These are phyloP conservation scores for Fagus crenata DNA, from an alignment of 306 rosid genomes.

Conservation along the genomic window DNA sequence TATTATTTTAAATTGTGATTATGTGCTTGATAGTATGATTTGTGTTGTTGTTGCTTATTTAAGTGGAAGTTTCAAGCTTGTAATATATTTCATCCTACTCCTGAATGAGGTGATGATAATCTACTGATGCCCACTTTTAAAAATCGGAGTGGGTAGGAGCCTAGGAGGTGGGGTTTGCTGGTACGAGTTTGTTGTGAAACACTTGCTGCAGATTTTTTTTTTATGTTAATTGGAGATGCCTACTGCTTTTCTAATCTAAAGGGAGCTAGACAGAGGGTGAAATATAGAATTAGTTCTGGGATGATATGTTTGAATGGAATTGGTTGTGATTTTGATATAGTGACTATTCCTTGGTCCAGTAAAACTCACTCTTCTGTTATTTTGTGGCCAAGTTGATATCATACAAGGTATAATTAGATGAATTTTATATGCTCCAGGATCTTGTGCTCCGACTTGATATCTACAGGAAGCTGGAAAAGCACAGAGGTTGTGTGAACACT, in stretches of 20 bases:
- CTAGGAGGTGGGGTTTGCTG: not conserved
- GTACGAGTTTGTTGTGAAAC: not conserved
- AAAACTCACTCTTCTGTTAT: not conserved
- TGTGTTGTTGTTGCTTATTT: not conserved
- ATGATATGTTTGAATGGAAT: not conserved
- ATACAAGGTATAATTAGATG: not conserved
- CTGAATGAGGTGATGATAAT: not conserved
- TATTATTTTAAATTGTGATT: not conserved
- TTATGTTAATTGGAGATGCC: not conserved
- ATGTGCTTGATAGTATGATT: not conserved
- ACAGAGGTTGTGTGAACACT: constrained; percentile 83
- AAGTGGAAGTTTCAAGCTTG: not conserved
- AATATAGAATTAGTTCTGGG: not conserved
- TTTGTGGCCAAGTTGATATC: not conserved
- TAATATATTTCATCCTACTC: not conserved
- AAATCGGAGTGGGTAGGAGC: not conserved
- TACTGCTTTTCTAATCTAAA: not conserved
- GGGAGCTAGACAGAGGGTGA: not conserved
- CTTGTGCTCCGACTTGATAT: constrained; percentile 76
- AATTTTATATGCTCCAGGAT: constrained; percentile 48
- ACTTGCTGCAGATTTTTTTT: not conserved
- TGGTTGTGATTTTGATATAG: not conserved
- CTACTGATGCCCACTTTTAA: not conserved
- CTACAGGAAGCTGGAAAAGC: constrained; percentile 57
- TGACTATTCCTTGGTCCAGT: not conserved